Evolutionary conservation across 768 basidiomycete genomes (phyloP).

Genomic region (Suillus tomentosus): DNA sequence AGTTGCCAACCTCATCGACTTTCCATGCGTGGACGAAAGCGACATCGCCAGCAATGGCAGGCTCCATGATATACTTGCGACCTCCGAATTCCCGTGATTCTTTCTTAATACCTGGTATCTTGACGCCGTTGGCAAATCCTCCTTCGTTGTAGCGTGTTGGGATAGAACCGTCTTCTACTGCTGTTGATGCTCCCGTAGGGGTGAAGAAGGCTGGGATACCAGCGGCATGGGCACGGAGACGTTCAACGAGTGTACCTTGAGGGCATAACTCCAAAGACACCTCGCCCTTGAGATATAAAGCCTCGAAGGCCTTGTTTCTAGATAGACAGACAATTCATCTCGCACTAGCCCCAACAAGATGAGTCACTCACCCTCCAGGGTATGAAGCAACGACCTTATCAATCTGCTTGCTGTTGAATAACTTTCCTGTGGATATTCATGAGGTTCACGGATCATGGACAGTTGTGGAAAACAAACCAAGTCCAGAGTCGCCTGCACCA

Average conservation of each 20-base stretch:
- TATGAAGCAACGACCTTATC: constrained; percentile 87
- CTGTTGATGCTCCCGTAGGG: constrained; percentile 85
- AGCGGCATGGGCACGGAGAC: constrained; percentile 85
- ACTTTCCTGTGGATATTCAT: constrained; percentile 51
- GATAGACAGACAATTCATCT: constrained; percentile 6
- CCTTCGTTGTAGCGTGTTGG: constrained; percentile 79
- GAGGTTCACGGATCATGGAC: neutral
- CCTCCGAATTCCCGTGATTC: constrained; percentile 78
- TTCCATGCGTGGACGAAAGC: constrained; percentile 92
- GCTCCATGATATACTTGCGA: constrained; percentile 80
- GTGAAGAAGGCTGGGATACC: constrained; percentile 95
- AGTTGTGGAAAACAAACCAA: constrained; percentile 47
- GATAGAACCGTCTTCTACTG: constrained; percentile 77
- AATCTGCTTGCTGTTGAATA: constrained; percentile 75
- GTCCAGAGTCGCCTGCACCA: constrained; percentile 67
- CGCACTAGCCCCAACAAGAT: neutral
- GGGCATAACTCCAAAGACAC: constrained; percentile 89
- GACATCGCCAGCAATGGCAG: constrained; percentile 76
- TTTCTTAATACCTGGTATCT: constrained; percentile 72
- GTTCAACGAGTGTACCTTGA: constrained; percentile 88
- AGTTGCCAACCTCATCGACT: constrained; percentile 89
- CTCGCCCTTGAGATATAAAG: constrained; percentile 75
- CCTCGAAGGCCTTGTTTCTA: constrained; percentile 87
- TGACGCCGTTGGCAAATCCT: constrained; percentile 69
- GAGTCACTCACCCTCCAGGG: constrained; percentile 69